Conservation (phyloP, 352 stramenopile species). For the Phytopythium oedochilum region DNA sequence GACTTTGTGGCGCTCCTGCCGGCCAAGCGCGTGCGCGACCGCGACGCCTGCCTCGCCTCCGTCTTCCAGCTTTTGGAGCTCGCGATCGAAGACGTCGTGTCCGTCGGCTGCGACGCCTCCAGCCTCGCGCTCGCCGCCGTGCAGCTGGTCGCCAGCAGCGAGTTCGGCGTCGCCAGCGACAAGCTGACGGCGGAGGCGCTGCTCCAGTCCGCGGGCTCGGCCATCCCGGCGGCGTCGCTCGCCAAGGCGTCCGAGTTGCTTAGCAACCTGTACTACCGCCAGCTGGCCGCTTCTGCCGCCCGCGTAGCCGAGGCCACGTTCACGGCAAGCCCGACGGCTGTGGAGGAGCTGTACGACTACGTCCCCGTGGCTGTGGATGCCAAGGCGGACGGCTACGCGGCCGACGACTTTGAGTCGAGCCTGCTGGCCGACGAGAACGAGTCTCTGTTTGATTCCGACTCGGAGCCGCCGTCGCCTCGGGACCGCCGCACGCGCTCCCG, state of each 20-base stretch:
- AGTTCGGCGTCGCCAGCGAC: constrained; percentile 22
- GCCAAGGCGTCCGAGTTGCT: constrained; percentile 31
- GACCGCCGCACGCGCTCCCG: not conserved
- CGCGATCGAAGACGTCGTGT: constrained; percentile 26
- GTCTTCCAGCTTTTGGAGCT: constrained; percentile 38
- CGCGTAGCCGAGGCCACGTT: constrained; percentile 4
- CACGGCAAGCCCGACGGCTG: constrained; percentile 8
- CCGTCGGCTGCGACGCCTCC: constrained; percentile 28
- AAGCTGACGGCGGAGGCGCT: constrained; percentile 19
- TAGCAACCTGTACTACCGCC: constrained; percentile 22
- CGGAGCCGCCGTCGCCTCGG: constrained; percentile 2
- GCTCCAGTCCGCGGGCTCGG: constrained; percentile 1
- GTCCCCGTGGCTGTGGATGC: not conserved
- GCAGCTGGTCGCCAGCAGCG: constrained; percentile 34
- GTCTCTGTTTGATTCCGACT: constrained; percentile 2
- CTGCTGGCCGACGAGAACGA: constrained; percentile 7
- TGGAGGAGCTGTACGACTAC: constrained; percentile 11
- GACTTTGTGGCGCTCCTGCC: constrained; percentile 49
- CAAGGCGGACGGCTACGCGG: not conserved
- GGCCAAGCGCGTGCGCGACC: constrained; percentile 12
- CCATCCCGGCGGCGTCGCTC: constrained; percentile 20
- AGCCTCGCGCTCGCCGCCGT: constrained; percentile 41
- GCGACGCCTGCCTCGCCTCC: constrained; percentile 19
- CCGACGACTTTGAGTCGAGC: not conserved
- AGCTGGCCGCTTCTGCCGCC: not conserved